Evolutionary conservation across 1,139 yeast genomes (phyloP), one percentile per base, ranked within the genome.

Genomic region (Magnusiomyces paraingens): DNA sequence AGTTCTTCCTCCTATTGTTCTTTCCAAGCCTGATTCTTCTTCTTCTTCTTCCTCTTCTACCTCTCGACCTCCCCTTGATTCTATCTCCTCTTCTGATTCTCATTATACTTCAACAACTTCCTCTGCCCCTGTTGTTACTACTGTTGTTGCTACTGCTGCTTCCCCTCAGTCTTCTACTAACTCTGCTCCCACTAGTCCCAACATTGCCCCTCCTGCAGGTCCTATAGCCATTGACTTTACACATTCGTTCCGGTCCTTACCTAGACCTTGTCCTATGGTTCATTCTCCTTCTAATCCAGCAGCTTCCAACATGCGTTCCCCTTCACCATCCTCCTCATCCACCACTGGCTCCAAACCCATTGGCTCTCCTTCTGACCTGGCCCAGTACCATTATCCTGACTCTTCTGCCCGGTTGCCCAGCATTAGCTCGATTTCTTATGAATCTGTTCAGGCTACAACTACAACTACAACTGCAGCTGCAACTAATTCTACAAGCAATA

Each of bases 221-320:
- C 47, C 68, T 2, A 65, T 66, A 2, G 67, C 70, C 10, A 65
- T 67, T 52, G 70, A 67, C 47, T 67, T 67, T 52, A 67, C 70
- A 1, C 65, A 64, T 48, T 61, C 69, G 3, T 67, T 66, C 57
- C 54, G 63, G 36, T 55, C 58, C 32, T 29, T 22, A 11, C 45
- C 51, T 12, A 15, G 35, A 17, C 39, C 49, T 17, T 40, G 17
- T 12, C 22, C 11, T 8, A 26, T 43, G 32, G 29, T 5, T 15
- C 26, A 29, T 2, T 40, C 53, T 17, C 3, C 35, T 15, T 26
- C 53, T 22, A n/a, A 14, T 29, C 35, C 43, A 14, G 35, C 52
- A 18, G 21, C 53, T n/a, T 40, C 52, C 32, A 20, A 20, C 32
- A 20, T 21, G 17, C n/a, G 4, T 14, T 11, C 12, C 4, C 40